Percentiles rank a stretch among this genome's conserved stretches.
These are phyloP conservation scores for Zygoascus hellenicus DNA, from an alignment of 1,139 yeast species.

Conservation along the genomic window DNA sequence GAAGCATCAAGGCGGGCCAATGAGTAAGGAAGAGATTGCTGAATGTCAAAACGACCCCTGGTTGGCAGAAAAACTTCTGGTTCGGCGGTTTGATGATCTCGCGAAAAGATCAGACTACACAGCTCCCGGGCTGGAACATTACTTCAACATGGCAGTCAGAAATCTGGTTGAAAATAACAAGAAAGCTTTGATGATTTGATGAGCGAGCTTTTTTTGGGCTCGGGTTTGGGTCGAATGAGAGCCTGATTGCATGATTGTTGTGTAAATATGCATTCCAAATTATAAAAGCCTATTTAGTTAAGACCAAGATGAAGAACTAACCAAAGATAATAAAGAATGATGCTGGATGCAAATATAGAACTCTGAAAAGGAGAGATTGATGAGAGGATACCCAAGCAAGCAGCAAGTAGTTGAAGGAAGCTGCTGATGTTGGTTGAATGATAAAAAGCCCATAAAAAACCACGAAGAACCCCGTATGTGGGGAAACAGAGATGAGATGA, in stretches of 20 bases:
- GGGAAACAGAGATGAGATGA: background rate
- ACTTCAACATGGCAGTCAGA: slow-evolving; percentile 14
- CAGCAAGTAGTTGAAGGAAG: background rate
- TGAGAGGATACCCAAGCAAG: too few species aligned
- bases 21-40: slow-evolving; percentile 10
- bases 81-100: slow-evolving; percentile 16
- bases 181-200: background rate
- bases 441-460: background rate
- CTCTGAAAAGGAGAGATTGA: too few species aligned
- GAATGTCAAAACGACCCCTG: slow-evolving; percentile 14
- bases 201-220: background rate
- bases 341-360: too few species aligned
- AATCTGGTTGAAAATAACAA: slow-evolving; percentile 8
- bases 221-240: too few species aligned
- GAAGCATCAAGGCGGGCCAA: slow-evolving; percentile 17
- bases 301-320: too few species aligned
- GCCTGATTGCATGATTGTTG: too few species aligned
- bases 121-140: slow-evolving; percentile 12
- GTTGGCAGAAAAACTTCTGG: slow-evolving; percentile 14
- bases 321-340: too few species aligned
- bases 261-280: too few species aligned
- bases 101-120: slow-evolving; percentile 14
- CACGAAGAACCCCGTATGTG: background rate
- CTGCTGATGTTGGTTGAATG: background rate
- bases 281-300: too few species aligned